Base-by-base conservation (phyloP, 148 eudicot species). In the Fallopia convolvulus region DNA sequence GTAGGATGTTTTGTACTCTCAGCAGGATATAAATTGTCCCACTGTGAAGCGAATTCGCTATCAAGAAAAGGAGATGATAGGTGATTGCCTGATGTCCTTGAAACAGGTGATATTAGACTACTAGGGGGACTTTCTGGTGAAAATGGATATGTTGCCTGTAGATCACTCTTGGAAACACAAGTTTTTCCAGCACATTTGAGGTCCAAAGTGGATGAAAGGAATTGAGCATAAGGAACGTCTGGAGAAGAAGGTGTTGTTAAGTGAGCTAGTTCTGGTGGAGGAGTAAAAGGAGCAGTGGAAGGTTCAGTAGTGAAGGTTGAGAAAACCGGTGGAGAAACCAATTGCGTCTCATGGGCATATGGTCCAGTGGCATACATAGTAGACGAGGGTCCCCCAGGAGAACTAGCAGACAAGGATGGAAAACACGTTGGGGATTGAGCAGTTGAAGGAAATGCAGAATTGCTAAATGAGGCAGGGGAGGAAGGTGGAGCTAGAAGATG, bases 211-310 rank as follows among this genome's bases (percentile, higher is more conserved):
- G 96, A 90, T 36, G 99, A 89, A 46, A 95, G 93, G 78, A 92
- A 90, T 76, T 86, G 97, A 14, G 99, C 99, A 81, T 74, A 95
- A 75, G 99, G 99, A 18, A 95, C 99, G 81, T 95, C 99, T 0
- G 99, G 99, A 55, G 99, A 95, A 76, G 99, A 95, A 32, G 99
- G 99, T 33, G 97, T 95, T n/a, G 99, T 95, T 56, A 92, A 70
- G 83, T 92, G 97, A 50, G 97, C 94, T 83, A 92, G 72, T 81
- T 95, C 99, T 0, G 97, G 97, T 15, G 99, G 99, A 53, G 99
- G 99, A 10, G 99, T 95, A 68, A 91, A 78, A 81, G 99, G 99
- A 75, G 99, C 99, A 61, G 97, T 95, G 20, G 99, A 95, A 66
- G 99, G 99, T 85, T 95, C 97, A 58, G 99, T 95, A 8, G 99